Percentiles rank a stretch among this genome's conserved stretches.
These are phyloP conservation scores for Psilocybe azurescens DNA, from an alignment of 768 basidiomycete genomes.

Conservation along the genomic window DNA sequence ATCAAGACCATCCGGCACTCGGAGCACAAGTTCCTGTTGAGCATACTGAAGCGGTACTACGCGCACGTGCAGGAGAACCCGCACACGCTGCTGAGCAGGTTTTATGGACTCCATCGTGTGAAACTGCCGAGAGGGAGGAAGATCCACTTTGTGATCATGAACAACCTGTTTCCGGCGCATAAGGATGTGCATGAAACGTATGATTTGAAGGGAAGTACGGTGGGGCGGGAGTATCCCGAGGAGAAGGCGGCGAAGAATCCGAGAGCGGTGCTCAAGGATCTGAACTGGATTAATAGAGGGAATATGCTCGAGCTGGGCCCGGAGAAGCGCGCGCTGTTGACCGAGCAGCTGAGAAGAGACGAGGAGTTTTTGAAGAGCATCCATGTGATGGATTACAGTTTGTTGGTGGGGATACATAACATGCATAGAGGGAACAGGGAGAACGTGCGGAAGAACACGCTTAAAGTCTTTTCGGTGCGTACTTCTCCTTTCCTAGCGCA, in stretches of 20 bases:
- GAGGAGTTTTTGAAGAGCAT: slow-evolving; percentile 82
- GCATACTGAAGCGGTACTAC: slow-evolving; percentile 84
- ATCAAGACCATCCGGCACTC: slow-evolving; percentile 98
- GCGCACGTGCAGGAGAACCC: slow-evolving; percentile 88
- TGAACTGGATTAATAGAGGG: slow-evolving; percentile 91
- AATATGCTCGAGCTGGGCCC: slow-evolving; percentile 91
- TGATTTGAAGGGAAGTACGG: slow-evolving; percentile 94
- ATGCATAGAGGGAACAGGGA: slow-evolving; percentile 91
- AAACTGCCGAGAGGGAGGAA: slow-evolving; percentile 93
- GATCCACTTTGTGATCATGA: slow-evolving; percentile 99
- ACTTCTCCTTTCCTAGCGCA: not conserved
- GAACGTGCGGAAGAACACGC: slow-evolving; percentile 87
- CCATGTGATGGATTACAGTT: slow-evolving; percentile 95
- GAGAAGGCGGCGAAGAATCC: slow-evolving; percentile 82
- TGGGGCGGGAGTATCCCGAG: slow-evolving; percentile 88
- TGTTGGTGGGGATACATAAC: slow-evolving; percentile 94
- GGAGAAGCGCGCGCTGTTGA: slow-evolving; percentile 89
- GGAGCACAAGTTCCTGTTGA: slow-evolving; percentile 92
- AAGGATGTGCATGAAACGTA: slow-evolving; percentile 98
- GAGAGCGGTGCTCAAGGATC: slow-evolving; percentile 90
- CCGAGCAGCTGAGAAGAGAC: slow-evolving; percentile 91
- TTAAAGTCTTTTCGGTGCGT: slow-evolving; percentile 91
- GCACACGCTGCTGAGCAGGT: slow-evolving; percentile 90
- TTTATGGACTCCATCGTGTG: slow-evolving; percentile 97
- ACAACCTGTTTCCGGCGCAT: slow-evolving; percentile 98